Percentiles rank a stretch among this genome's conserved stretches.
These are phyloP conservation scores for Austroboletus novae-zelandiae DNA, from an alignment of 1,284 basidiomycete genomes.

Conservation along the genomic window DNA sequence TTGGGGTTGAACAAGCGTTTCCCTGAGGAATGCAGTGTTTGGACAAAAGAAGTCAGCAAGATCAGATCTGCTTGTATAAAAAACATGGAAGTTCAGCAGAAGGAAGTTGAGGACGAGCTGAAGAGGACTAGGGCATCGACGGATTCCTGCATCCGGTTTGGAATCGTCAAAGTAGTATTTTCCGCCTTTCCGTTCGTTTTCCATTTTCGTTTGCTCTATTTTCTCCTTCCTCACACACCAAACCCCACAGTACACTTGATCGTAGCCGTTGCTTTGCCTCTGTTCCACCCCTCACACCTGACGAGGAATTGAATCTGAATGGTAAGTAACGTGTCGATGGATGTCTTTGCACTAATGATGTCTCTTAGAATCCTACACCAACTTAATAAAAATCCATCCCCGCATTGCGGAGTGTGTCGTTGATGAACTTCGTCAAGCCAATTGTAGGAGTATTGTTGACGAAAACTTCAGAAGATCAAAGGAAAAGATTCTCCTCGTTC, in stretches of 20 bases:
- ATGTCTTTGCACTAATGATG: background rate
- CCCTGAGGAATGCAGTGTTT: conserved; percentile 24
- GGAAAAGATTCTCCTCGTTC: conserved; percentile 23
- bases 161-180: conserved; percentile 26
- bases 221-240: background rate
- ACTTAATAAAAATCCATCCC: conserved; percentile 14
- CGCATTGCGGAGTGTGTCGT: conserved; percentile 18
- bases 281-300: conserved; percentile 12
- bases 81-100: conserved; percentile 6
- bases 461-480: conserved; percentile 25
- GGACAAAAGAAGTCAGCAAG: conserved; percentile 19
- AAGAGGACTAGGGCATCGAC: conserved; percentile 4
- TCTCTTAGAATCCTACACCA: conserved; percentile 17
- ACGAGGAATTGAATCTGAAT: conserved; percentile 14
- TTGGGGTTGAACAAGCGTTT: conserved; percentile 34
- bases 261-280: conserved; percentile 15
- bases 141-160: conserved; percentile 25
- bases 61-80: conserved; percentile 8
- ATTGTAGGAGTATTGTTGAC: conserved; percentile 19
- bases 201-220: background rate
- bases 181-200: conserved; percentile 29
- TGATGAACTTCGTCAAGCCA: conserved; percentile 18
- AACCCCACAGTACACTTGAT: conserved; percentile 18
- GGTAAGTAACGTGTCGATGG: conserved; percentile 2
- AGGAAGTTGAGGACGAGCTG: conserved; percentile 14